These are phyloP conservation scores for Tillandsia leiboldiana DNA, from an alignment of 176 grass and related monocot species.

Conservation along the genomic window DNA sequence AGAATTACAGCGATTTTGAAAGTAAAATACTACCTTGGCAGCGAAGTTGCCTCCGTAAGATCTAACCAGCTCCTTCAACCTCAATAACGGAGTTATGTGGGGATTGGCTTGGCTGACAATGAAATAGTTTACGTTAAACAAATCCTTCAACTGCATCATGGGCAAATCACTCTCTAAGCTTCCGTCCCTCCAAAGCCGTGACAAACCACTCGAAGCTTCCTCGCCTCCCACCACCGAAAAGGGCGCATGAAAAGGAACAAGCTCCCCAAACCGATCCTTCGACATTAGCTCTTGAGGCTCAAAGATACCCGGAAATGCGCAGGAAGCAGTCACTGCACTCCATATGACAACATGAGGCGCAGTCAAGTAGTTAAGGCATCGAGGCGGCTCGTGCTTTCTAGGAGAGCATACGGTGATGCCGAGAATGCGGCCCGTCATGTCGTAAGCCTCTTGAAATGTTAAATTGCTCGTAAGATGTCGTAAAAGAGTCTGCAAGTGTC, in stretches of 20 bases:
- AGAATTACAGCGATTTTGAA: slow-evolving; percentile 1
- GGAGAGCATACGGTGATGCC: slow-evolving; percentile 82
- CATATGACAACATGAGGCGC: slow-evolving; percentile 92
- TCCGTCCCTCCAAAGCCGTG: slow-evolving; percentile 78
- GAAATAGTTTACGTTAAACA: slow-evolving; percentile 93
- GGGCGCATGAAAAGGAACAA: slow-evolving; percentile 75
- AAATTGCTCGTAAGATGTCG: slow-evolving; percentile 85
- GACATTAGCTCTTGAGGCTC: slow-evolving; percentile 96
- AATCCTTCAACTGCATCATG: slow-evolving; percentile 72
- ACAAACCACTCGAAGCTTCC: slow-evolving; percentile 30
- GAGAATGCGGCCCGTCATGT: slow-evolving; percentile 78
- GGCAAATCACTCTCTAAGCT: slow-evolving; percentile 94
- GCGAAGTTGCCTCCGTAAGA: slow-evolving; percentile 77
- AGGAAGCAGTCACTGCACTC: slow-evolving; percentile 89
- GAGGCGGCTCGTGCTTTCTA: slow-evolving; percentile 76
- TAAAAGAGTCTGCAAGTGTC: slow-evolving; percentile 59
- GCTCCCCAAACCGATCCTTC: slow-evolving; percentile 86
- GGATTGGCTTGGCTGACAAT: slow-evolving; percentile 96
- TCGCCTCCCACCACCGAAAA: slow-evolving; percentile 40
- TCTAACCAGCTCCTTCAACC: slow-evolving; percentile 69
- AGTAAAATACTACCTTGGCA: slow-evolving; percentile 52
- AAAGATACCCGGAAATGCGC: slow-evolving; percentile 89
- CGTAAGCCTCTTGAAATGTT: slow-evolving; percentile 97
- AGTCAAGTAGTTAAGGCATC: slow-evolving; percentile 90
- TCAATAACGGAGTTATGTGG: slow-evolving; percentile 75